phyloP scores from a whole-genome alignment of 495 filamentous ascomycete genomes.

The Trypethelium eluteriae region DNA sequence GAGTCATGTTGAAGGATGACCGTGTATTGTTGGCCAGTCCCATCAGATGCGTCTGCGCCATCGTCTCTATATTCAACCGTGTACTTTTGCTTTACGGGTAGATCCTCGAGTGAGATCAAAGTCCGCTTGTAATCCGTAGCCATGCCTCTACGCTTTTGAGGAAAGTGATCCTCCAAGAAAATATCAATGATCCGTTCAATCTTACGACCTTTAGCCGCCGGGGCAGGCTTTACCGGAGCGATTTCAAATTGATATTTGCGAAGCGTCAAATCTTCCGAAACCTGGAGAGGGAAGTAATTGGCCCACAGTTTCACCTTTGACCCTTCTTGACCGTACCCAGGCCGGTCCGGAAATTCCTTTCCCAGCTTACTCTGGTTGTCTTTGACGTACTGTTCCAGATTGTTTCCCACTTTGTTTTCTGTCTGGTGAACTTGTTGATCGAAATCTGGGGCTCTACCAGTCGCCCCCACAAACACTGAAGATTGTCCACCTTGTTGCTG shows the following conservation, averaged over 20 bases:
- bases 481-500: neutral
- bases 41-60: neutral
- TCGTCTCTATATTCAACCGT: slow-evolving; percentile 8
- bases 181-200: slow-evolving; percentile 20
- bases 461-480: neutral
- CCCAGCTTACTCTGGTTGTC: slow-evolving; percentile 10
- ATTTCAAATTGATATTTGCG: slow-evolving; percentile 30
- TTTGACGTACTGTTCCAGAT: slow-evolving; percentile 10
- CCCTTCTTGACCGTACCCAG: slow-evolving; percentile 42
- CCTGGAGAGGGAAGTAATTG: slow-evolving; percentile 40
- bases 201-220: slow-evolving; percentile 12
- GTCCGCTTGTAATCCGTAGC: slow-evolving; percentile 14
- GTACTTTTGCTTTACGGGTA: neutral
- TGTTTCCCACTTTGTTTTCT: slow-evolving; percentile 15
- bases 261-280: slow-evolving; percentile 16
- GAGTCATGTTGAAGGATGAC: slow-evolving; percentile 15
- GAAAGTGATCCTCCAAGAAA: slow-evolving; percentile 11
- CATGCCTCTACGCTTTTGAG: slow-evolving; percentile 26
- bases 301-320: slow-evolving; percentile 35
- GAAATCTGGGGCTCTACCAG: neutral
- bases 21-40: neutral
- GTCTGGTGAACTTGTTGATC: slow-evolving; percentile 13
- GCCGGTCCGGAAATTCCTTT: slow-evolving; percentile 33
- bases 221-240: slow-evolving; percentile 7
- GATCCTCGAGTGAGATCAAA: neutral